These are phyloP conservation scores for Nitzschia sp. DNA, from an alignment of 108 stramenopile genomes.

Conservation along the genomic window DNA sequence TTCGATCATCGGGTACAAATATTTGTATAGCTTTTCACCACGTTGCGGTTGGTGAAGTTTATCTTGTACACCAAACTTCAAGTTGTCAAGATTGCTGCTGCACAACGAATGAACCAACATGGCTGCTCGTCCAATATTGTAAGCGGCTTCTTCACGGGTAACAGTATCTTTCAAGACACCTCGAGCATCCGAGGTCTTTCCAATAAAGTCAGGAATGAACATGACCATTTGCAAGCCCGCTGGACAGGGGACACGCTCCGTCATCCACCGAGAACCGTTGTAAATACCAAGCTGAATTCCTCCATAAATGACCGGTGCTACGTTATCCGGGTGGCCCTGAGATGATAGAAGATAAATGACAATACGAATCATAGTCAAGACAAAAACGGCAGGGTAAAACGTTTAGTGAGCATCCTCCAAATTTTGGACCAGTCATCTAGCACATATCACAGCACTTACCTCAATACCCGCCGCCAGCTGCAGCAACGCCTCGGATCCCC, in stretches of 20 bases:
- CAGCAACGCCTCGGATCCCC: conserved; percentile 94
- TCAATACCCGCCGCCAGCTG: conserved; percentile 98
- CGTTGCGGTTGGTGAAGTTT: conserved; percentile 97
- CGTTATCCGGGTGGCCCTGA: conserved; percentile 98
- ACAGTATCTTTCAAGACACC: conserved; percentile 78
- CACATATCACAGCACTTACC: conserved; percentile 23
- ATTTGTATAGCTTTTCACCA: conserved; percentile 86
- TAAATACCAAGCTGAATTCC: conserved; percentile 99
- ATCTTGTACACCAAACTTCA: conserved; percentile 93
- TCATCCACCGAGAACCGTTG: conserved; percentile 92
- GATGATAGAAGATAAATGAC: not conserved
- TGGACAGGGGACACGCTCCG: conserved; percentile 91
- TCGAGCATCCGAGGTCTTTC: conserved; percentile 93
- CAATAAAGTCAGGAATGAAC: conserved; percentile 96
- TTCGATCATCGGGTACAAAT: conserved; percentile 94
- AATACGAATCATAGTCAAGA: not conserved
- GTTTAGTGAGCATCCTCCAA: too few relatives aligned
- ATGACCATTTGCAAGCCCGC: conserved; percentile 92
- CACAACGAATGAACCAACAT: conserved; percentile 93
- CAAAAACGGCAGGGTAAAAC: not conserved
- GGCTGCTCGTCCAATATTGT: conserved; percentile 95
- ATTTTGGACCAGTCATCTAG: too few relatives aligned
- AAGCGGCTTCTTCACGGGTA: conserved; percentile 88
- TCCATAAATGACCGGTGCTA: conserved; percentile 97
- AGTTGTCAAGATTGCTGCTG: conserved; percentile 88